phyloP scores from a whole-genome alignment of 345 rosid species.

The Eucalyptus coolabah region DNA sequence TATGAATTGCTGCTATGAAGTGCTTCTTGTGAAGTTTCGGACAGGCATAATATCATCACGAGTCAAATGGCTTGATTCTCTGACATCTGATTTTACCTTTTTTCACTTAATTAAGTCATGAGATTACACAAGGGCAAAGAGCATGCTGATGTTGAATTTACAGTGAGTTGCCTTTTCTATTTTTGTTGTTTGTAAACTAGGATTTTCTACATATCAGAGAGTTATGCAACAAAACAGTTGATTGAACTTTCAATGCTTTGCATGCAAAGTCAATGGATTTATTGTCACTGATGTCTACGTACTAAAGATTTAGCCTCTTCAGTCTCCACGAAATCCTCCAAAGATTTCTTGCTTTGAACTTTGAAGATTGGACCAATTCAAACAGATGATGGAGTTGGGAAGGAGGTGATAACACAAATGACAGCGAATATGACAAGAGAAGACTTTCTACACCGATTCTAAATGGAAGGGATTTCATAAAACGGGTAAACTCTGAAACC shows the following conservation, averaged over 20 bases:
- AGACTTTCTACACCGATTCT: conserved; percentile 59
- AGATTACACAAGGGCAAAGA: conserved; percentile 72
- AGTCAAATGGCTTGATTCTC: background rate
- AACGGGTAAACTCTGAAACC: conserved; percentile 43
- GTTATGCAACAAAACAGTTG: background rate
- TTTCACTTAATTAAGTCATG: conserved; percentile 12
- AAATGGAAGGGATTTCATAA: conserved; percentile 85
- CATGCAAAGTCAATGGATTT: background rate
- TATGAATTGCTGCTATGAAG: background rate
- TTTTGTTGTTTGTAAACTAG: background rate
- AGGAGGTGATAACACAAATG: conserved; percentile 66
- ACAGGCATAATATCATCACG: background rate
- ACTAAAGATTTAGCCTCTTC: background rate
- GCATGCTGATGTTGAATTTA: conserved; percentile 79
- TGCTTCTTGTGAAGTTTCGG: background rate
- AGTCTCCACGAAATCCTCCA: background rate
- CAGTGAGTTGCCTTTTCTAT: conserved; percentile 28
- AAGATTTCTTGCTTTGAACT: background rate
- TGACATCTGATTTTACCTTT: background rate
- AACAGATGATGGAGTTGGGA: conserved; percentile 32
- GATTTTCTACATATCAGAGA: background rate
- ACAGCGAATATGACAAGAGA: conserved; percentile 65
- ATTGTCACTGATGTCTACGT: background rate
- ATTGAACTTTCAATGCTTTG: background rate
- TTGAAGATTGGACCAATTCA: conserved; percentile 79